Conservation (phyloP, 2,329 filamentous ascomycete species). For the Xylariales sp. region DNA sequence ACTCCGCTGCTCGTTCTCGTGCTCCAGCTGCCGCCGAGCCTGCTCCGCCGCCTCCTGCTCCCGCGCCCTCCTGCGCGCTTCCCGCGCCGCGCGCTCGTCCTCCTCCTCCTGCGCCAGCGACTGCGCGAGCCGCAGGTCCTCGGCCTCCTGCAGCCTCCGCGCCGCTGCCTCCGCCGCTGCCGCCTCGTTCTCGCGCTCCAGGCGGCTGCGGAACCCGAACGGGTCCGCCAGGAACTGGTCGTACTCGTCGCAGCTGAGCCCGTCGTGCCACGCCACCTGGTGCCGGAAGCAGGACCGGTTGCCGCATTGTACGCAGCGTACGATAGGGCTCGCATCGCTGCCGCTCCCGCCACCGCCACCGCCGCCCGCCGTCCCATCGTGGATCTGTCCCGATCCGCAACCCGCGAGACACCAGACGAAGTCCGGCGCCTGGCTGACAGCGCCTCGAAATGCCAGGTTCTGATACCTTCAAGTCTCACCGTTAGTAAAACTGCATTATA, state of each 20-base stretch:
- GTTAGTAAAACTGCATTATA: background rate
- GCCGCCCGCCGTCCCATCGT: too few species aligned
- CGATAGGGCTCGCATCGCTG: conserved; percentile 20
- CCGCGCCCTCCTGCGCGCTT: background rate
- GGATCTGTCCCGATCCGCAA: conserved; percentile 39
- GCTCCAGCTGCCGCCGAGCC: background rate
- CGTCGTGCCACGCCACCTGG: conserved; percentile 17
- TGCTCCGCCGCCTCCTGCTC: conserved; percentile 2
- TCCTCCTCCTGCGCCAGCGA: conserved; percentile 6
- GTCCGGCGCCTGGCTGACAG: conserved; percentile 15
- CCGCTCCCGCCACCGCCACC: too few species aligned
- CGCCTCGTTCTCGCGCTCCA: conserved; percentile 27
- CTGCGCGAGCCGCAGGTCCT: conserved; percentile 14
- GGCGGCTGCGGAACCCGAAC: conserved; percentile 9
- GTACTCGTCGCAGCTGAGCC: conserved; percentile 17
- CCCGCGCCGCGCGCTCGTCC: background rate
- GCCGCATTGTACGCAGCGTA: conserved; percentile 19
- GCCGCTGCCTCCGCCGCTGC: conserved; percentile 29
- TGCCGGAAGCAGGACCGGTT: conserved; percentile 22
- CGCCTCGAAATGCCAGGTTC: conserved; percentile 2
- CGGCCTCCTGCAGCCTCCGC: conserved; percentile 36
- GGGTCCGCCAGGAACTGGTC: conserved; percentile 12
- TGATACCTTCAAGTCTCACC: background rate
- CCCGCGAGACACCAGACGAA: conserved; percentile 36
- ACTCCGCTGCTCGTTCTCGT: background rate